Evolutionary conservation across 805 yeast genomes (phyloP).

Genomic region (Nakazawaea populi): DNA sequence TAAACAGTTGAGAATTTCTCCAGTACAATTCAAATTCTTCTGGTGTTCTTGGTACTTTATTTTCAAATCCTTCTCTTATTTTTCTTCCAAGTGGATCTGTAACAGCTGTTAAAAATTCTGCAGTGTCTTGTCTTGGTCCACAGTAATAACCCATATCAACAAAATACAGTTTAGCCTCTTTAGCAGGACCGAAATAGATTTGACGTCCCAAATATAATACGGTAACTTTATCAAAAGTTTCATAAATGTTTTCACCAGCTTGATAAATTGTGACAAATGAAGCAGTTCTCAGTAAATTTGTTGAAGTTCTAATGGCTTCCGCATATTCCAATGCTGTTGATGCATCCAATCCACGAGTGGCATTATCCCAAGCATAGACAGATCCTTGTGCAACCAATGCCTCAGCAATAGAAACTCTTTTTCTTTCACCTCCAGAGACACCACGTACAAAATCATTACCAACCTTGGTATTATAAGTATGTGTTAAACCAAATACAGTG

Average conservation of each 20-base stretch:
- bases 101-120: conserved; percentile 65
- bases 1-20: conserved; percentile 43
- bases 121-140: conserved; percentile 62
- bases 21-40: conserved; percentile 57
- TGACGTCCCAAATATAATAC: conserved; percentile 55
- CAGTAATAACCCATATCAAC: conserved; percentile 59
- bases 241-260: conserved; percentile 60
- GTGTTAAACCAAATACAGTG: conserved; percentile 52
- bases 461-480: conserved; percentile 56
- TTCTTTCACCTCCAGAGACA: conserved; percentile 82
- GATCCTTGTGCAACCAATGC: conserved; percentile 60
- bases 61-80: conserved; percentile 40
- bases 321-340: conserved; percentile 78
- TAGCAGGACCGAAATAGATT: conserved; percentile 53
- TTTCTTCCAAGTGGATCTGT: conserved; percentile 62
- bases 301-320: conserved; percentile 58
- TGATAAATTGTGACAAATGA: conserved; percentile 67
- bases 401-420: conserved; percentile 80
- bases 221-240: conserved; percentile 54
- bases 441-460: conserved; percentile 67
- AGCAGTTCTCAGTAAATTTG: conserved; percentile 44
- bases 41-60: conserved; percentile 54
- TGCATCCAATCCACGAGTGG: conserved; percentile 81
- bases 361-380: conserved; percentile 72
- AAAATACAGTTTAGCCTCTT: conserved; percentile 50